A percentile compares a stretch with the other conserved stretches of the same genome.
These are phyloP conservation scores for Tolypocladium ovalisporum DNA, from an alignment of 2,329 filamentous ascomycete genomes.

Conservation along the genomic window DNA sequence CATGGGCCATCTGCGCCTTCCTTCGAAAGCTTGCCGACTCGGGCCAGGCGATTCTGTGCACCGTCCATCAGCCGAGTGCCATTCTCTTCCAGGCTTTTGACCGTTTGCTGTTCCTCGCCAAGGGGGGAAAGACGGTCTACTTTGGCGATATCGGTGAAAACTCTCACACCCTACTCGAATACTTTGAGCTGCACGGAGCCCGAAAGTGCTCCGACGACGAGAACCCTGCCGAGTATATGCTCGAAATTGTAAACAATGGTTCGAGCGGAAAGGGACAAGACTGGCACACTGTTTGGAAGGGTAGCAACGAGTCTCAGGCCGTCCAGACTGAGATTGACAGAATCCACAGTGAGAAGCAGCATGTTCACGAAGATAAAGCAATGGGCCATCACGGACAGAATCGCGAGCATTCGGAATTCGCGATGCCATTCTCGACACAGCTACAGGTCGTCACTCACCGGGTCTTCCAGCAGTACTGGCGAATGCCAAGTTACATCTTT, in stretches of 20 bases:
- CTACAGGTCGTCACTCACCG: slow-evolving; percentile 53
- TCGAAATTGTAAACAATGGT: slow-evolving; percentile 38
- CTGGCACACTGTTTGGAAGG: slow-evolving; percentile 59
- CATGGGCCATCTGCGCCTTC: slow-evolving; percentile 53
- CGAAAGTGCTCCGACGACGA: slow-evolving; percentile 47
- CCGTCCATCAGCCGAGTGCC: slow-evolving; percentile 44
- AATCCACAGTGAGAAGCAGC: slow-evolving; percentile 40
- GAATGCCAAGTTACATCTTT: slow-evolving; percentile 68
- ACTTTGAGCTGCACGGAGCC: slow-evolving; percentile 57
- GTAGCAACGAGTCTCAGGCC: slow-evolving; percentile 36
- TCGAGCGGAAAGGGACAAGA: slow-evolving; percentile 32
- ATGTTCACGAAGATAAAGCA: slow-evolving; percentile 6
- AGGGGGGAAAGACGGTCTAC: slow-evolving; percentile 57
- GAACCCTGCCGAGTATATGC: slow-evolving; percentile 70
- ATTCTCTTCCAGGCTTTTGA: slow-evolving; percentile 47
- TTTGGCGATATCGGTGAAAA: slow-evolving; percentile 56
- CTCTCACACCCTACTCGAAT: slow-evolving; percentile 43
- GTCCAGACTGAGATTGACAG: slow-evolving; percentile 52
- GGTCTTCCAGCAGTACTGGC: slow-evolving; percentile 77
- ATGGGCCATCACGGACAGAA: slow-evolving; percentile 7
- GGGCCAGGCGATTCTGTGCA: slow-evolving; percentile 43
- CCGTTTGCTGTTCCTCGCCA: slow-evolving; percentile 50
- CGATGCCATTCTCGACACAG: slow-evolving; percentile 60
- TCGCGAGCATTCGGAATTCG: slow-evolving; percentile 53
- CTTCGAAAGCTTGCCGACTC: slow-evolving; percentile 48